These are phyloP conservation scores for Pseudogymnoascus sp. DNA, from an alignment of 2,329 filamentous ascomycete species.

Conservation along the genomic window DNA sequence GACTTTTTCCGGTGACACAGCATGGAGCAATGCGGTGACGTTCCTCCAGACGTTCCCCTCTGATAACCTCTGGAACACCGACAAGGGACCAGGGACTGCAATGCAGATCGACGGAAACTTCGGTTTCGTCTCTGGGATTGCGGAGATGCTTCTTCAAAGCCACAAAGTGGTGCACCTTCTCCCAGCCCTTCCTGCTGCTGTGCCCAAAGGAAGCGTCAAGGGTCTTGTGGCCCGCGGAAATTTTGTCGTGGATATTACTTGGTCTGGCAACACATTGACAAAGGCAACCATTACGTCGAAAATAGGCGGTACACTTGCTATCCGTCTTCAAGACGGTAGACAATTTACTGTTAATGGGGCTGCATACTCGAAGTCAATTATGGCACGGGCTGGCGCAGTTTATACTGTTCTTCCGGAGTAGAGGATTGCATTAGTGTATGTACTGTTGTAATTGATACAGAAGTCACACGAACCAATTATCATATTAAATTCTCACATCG, in stretches of 20 bases:
- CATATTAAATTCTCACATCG: too few species aligned
- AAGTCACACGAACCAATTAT: too few species aligned
- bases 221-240: slow-evolving; percentile 18
- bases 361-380: not conserved
- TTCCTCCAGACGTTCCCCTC: not conserved
- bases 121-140: slow-evolving; percentile 37
- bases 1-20: slow-evolving; percentile 31
- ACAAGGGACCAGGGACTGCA: not conserved
- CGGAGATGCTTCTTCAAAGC: slow-evolving; percentile 39
- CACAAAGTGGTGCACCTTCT: slow-evolving; percentile 22
- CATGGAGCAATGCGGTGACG: not conserved
- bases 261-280: slow-evolving; percentile 5
- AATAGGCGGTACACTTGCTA: not conserved
- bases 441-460: too few species aligned
- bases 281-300: not conserved
- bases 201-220: slow-evolving; percentile 15
- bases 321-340: not conserved
- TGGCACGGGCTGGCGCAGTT: not conserved
- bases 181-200: slow-evolving; percentile 22
- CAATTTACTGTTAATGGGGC: not conserved
- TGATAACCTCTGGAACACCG: not conserved
- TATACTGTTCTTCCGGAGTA: not conserved
- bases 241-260: slow-evolving; percentile 16
- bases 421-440: not conserved
- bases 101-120: slow-evolving; percentile 47